phyloP scores from a whole-genome alignment of 441 rosid species.

The Populus tomentosa region DNA sequence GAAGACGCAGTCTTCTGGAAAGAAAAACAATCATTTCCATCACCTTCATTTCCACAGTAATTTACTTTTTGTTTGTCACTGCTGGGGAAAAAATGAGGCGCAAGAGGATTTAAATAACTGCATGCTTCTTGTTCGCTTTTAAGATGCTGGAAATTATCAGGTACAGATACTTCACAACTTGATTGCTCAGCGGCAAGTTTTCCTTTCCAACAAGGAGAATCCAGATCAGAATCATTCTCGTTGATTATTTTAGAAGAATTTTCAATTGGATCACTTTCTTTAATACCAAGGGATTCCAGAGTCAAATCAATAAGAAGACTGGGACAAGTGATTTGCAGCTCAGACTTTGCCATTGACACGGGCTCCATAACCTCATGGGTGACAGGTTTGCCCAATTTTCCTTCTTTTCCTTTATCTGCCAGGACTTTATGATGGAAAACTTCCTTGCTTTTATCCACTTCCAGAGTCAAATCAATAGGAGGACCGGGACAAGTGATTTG shows the following conservation, averaged over 20 bases:
- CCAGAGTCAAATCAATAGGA: neutral
- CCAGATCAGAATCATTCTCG: conserved; percentile 37
- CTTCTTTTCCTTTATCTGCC: neutral
- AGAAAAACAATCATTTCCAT: neutral
- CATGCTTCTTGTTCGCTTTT: neutral
- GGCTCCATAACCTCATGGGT: neutral
- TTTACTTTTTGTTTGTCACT: neutral
- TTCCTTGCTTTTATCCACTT: conserved; percentile 13
- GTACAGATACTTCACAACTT: conserved; percentile 11
- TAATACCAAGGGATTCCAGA: neutral
- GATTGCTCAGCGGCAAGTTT: conserved; percentile 19
- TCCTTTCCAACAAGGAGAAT: conserved; percentile 62
- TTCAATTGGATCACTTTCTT: conserved; percentile 13
- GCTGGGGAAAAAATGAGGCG: neutral
- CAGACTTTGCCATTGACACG: neutral
- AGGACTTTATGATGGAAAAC: conserved; percentile 4
- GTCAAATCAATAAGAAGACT: neutral
- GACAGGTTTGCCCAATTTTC: neutral
- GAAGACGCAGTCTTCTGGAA: neutral
- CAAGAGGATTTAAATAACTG: neutral
- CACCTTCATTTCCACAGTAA: conserved; percentile 2
- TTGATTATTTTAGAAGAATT: conserved; percentile 14
- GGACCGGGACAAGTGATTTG: neutral
- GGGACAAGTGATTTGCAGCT: neutral
- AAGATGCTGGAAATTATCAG: neutral